Percentiles rank a stretch among this genome's conserved stretches.
Evolutionary conservation across 441 rosid genomes (phyloP).

Genomic region (Isatis lusitanica): DNA sequence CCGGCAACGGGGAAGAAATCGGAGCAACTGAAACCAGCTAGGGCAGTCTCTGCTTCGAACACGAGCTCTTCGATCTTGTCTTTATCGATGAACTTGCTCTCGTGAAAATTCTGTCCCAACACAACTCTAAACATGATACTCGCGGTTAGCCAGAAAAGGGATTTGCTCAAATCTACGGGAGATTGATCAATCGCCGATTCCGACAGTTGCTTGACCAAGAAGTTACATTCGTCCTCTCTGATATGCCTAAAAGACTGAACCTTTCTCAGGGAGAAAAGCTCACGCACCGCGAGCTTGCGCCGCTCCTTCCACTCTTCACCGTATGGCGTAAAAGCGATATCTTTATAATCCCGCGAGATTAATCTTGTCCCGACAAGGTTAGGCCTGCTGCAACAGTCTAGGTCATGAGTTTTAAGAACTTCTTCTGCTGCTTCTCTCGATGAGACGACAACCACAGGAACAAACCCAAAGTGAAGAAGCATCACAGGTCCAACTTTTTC

Average conservation of each 20-base stretch:
- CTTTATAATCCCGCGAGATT: conserved; percentile 15
- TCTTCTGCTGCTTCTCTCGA: conserved; percentile 32
- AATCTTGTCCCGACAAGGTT: conserved; percentile 23
- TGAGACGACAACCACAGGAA: conserved; percentile 22
- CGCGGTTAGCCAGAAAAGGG: conserved; percentile 22
- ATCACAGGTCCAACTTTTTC: conserved; percentile 29
- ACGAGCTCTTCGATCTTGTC: conserved; percentile 25
- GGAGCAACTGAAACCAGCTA: conserved; percentile 39
- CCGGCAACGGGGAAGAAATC: conserved; percentile 34
- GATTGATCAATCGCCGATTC: neutral
- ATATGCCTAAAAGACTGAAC: conserved; percentile 29
- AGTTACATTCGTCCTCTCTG: conserved; percentile 33
- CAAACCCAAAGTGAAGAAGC: conserved; percentile 31
- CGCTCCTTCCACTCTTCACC: conserved; percentile 32
- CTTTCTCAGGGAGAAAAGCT: conserved; percentile 29
- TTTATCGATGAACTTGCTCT: conserved; percentile 24
- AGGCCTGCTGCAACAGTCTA: conserved; percentile 37
- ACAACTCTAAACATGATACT: conserved; percentile 32
- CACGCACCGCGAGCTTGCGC: conserved; percentile 32
- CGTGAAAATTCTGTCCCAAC: conserved; percentile 23
- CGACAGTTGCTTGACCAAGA: conserved; percentile 23
- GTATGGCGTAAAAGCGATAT: conserved; percentile 28
- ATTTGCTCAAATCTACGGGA: conserved; percentile 25
- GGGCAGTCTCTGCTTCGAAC: conserved; percentile 26
- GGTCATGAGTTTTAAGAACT: conserved; percentile 31